Evolutionary conservation across 225 moss, liverwort and hornwort genomes (phyloP), one percentile per base, ranked within the genome.

Genomic region (Physcomitrium patens): DNA sequence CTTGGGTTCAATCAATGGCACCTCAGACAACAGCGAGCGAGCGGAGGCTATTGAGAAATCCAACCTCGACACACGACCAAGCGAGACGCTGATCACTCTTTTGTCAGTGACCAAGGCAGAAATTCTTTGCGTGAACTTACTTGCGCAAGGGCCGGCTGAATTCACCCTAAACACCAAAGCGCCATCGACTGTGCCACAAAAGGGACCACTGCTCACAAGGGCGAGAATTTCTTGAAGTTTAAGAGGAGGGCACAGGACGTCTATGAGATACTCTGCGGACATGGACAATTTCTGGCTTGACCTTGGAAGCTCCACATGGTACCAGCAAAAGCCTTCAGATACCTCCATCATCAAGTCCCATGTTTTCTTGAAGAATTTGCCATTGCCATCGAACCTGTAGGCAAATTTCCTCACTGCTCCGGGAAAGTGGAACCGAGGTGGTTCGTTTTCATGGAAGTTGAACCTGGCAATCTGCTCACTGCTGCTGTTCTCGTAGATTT

Each of bases 171-270:
- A 96, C 12, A 89, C 84, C 17, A 96, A 46, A 0, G 93, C 90
- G 9, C 96, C 93, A 13, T 96, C 96, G 8, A 96, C 85, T 0
- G 87, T 87, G n/a, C 96, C 93, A 42, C 96, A 96, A 61, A 93
- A 96, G 0, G 96, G 96, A 17, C 96, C 96, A 20, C 71, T 91
- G 77, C 91, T 87, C 7, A 93, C 93, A 1, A 96, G 74, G 1
- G 96, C 88, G 7, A 96, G 90, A 70, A 96, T 93, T 37, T 96
- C 91, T 16, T 96, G 96, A 0, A 96, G 90, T 75, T 91, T 96
- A 22, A 96, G 56, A 0, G 96, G 96, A 4, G 96, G 96, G 72
- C 93, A 93, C 19, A 96, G 72, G 12, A 96, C 89, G 71, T 96
- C 96, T 53, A 96, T 96, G n/a, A 96, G 91, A 60, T 93, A 96